Base-by-base conservation (phyloP, 2,329 filamentous ascomycete genomes). In the Curvularia sp. region DNA sequence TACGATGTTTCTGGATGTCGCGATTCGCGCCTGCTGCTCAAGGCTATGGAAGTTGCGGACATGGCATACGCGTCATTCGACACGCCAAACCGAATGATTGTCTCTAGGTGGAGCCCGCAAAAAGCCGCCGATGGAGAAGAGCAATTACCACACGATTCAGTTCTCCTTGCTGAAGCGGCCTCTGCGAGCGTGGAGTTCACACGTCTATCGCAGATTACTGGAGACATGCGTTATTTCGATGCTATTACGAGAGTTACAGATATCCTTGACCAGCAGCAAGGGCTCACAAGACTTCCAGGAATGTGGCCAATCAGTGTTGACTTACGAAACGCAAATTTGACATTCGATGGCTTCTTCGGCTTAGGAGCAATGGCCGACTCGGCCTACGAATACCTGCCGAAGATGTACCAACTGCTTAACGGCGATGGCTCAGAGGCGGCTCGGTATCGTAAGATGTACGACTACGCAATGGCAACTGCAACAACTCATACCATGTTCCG, bases 51-150 rank as follows among this genome's bases (percentile, higher is more conserved):
- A 77, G 84, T 95, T 28, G 92, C 86, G 38, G 90, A 94, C 68
- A 84, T 96, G 58, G 80, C 96, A 35, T 92, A 93, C 80, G 87
- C 89, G 47, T 85, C 89, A 6, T 96, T 96, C 70, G 92, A 96
- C 76, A 97, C 94, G 0, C 93, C 93, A 0, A 97, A 97, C 75
- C 87, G 92, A 65, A 96, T 97, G 91, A 93, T 93, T 9, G 77
- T 81, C 38, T 78, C 79, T 1, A 69, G 79, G 53, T 82, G 80
- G 80, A 74, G 75, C 28, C 73, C 77, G 6, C 64, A 76, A 49
- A 70, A 76, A 38, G 77, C 77, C 9, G 67, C 74, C 0, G 60
- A 66, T 10, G 74, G 72, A 4, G 63, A 72, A 35, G 58, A 69
- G 22, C 79, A 80, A 52, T 64, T 72, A 7, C 79, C 79, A 20